Evolutionary conservation across 2,329 filamentous ascomycete genomes (phyloP).

Genomic region (Sclerotinia borealis): DNA sequence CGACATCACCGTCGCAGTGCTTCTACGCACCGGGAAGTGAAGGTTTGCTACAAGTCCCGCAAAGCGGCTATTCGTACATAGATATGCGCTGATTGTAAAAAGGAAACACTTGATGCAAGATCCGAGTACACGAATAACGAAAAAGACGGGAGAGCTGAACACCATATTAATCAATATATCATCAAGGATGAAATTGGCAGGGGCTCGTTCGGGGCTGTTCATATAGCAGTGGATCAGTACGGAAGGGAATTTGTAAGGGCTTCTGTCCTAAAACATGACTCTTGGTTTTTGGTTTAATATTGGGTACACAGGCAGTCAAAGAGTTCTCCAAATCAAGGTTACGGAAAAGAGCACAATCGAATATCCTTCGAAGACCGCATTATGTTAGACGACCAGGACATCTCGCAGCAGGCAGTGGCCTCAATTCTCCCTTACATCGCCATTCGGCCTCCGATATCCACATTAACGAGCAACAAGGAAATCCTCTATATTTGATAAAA

Average conservation of each 20-base stretch:
- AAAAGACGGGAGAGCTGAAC: slow-evolving; percentile 71
- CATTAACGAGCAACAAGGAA: slow-evolving; percentile 55
- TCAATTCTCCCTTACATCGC: slow-evolving; percentile 40
- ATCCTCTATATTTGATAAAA: slow-evolving; percentile 78
- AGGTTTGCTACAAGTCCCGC: slow-evolving; percentile 29
- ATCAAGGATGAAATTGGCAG: slow-evolving; percentile 95
- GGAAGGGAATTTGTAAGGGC: slow-evolving; percentile 81
- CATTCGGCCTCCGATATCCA: slow-evolving; percentile 47
- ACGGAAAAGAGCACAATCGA: slow-evolving; percentile 83
- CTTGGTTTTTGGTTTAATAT: slow-evolving; percentile 6
- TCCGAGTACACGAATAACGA: slow-evolving; percentile 84
- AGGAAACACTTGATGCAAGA: slow-evolving; percentile 84
- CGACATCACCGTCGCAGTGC: slow-evolving; percentile 58
- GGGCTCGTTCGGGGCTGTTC: slow-evolving; percentile 90
- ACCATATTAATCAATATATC: slow-evolving; percentile 89
- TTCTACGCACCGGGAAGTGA: slow-evolving; percentile 55
- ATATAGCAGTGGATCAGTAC: slow-evolving; percentile 83
- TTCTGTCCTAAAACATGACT: background rate
- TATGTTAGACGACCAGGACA: slow-evolving; percentile 45
- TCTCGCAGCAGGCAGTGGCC: slow-evolving; percentile 39
- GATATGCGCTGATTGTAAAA: background rate
- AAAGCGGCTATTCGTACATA: background rate
- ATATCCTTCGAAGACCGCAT: slow-evolving; percentile 66
- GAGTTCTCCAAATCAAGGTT: slow-evolving; percentile 93
- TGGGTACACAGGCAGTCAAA: slow-evolving; percentile 70